These are phyloP conservation scores for Plenodomus biglobosus DNA, from an alignment of 2,329 filamentous ascomycete genomes.

Conservation along the genomic window DNA sequence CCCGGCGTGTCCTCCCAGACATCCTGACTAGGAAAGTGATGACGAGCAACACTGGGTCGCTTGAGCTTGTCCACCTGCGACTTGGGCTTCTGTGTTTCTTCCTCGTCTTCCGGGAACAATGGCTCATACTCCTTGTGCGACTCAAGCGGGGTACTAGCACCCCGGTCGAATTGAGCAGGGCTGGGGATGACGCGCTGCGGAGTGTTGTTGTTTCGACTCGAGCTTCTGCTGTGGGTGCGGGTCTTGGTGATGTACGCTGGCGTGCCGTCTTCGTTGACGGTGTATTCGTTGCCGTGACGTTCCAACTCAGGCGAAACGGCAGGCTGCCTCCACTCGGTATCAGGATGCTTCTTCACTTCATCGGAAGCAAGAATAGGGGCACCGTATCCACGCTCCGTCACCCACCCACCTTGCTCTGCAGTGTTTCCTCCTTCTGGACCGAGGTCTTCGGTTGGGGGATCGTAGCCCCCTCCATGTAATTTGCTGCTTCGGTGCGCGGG, in stretches of 20 bases:
- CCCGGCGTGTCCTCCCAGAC: conserved; percentile 96
- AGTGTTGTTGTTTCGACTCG: conserved; percentile 56
- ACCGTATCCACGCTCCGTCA: conserved; percentile 64
- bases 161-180: conserved; percentile 52
- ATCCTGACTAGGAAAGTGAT: conserved; percentile 89
- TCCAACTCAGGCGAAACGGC: conserved; percentile 73
- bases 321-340: conserved; percentile 69
- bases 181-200: conserved; percentile 35
- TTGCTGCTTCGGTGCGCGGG: conserved; percentile 52
- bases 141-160: conserved; percentile 72
- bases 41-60: conserved; percentile 51
- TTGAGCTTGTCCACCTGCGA: conserved; percentile 60
- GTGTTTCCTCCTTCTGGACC: conserved; percentile 51
- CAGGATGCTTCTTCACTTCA: conserved; percentile 75
- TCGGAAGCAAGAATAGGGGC: conserved; percentile 87
- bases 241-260: conserved; percentile 53
- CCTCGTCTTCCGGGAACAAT: conserved; percentile 76
- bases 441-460: conserved; percentile 56
- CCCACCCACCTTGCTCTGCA: conserved; percentile 52
- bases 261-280: conserved; percentile 46
- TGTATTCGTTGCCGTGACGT: conserved; percentile 59
- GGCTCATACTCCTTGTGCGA: conserved; percentile 95
- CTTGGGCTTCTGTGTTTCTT: conserved; percentile 57
- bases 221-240: conserved; percentile 54
- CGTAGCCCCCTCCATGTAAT: conserved; percentile 53